These are phyloP conservation scores for Ogataea neopini DNA, from an alignment of 805 yeast genomes.

Conservation along the genomic window DNA sequence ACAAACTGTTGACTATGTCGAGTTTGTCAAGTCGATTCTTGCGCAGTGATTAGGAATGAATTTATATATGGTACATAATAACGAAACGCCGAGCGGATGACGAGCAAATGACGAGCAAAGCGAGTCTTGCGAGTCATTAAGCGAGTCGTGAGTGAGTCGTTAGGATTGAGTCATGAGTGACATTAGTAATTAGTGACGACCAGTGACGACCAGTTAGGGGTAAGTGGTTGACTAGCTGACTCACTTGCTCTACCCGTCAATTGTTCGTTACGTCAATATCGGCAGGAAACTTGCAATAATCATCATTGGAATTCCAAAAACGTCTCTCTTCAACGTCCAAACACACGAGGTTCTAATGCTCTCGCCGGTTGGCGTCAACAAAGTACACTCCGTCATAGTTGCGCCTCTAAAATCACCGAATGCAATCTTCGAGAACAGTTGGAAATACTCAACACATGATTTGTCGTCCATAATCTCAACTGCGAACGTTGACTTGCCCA, in stretches of 20 bases:
- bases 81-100: background rate
- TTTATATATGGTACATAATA: conserved; percentile 7
- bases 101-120: background rate
- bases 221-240: too few relatives aligned
- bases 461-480: conserved; percentile 85
- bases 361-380: conserved; percentile 58
- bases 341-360: conserved; percentile 74
- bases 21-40: conserved; percentile 89
- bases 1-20: conserved; percentile 92
- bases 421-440: conserved; percentile 79
- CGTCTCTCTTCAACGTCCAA: conserved; percentile 93
- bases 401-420: conserved; percentile 89
- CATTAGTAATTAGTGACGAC: too few relatives aligned
- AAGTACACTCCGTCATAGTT: conserved; percentile 83
- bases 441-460: conserved; percentile 85
- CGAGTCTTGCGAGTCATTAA: background rate
- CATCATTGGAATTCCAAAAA: conserved; percentile 97
- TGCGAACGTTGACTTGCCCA: conserved; percentile 68
- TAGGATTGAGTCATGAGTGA: too few relatives aligned
- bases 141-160: too few relatives aligned
- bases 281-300: conserved; percentile 92
- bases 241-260: background rate
- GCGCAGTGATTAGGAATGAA: conserved; percentile 56
- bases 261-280: conserved; percentile 41
- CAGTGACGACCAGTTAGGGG: too few relatives aligned